Percentiles rank a stretch among this genome's conserved stretches.
Conservation (phyloP, 2,329 filamentous ascomycete species). For the Xylaria sp. region DNA sequence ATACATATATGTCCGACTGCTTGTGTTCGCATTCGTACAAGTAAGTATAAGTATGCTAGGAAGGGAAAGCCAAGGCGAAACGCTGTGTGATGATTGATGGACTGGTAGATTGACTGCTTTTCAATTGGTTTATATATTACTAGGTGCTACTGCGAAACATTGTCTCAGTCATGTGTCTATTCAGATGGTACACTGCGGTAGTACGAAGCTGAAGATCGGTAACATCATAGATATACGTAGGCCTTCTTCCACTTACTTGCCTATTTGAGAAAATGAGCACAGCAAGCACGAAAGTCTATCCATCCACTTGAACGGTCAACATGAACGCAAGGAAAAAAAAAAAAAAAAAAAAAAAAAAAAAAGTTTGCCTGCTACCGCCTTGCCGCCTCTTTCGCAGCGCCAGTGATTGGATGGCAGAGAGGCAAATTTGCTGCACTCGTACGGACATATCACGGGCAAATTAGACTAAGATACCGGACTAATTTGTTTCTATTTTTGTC, state of each 20-base stretch:
- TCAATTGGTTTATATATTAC: too few relatives aligned
- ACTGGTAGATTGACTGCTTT: background rate
- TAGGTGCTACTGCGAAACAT: too few relatives aligned
- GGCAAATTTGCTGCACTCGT: conserved; percentile 19
- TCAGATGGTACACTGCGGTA: background rate
- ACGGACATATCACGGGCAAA: conserved; percentile 6
- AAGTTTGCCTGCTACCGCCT: background rate
- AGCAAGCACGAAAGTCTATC: background rate
- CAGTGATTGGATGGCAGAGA: conserved; percentile 17
- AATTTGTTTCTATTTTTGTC: conserved; percentile 39
- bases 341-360: background rate
- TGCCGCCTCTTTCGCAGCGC: background rate
- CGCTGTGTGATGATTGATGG: background rate
- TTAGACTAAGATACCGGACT: background rate
- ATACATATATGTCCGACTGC: background rate
- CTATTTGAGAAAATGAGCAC: background rate
- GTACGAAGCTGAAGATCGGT: background rate
- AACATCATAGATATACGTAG: background rate
- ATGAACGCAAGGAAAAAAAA: background rate
- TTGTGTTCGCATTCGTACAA: background rate
- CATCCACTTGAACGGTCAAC: background rate
- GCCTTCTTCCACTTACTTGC: background rate
- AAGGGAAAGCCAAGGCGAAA: background rate
- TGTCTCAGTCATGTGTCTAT: too few relatives aligned
- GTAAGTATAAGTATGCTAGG: too few relatives aligned